Conservation (phyloP, 345 rosid genomes). For the Zanthoxylum bungeanum region DNA sequence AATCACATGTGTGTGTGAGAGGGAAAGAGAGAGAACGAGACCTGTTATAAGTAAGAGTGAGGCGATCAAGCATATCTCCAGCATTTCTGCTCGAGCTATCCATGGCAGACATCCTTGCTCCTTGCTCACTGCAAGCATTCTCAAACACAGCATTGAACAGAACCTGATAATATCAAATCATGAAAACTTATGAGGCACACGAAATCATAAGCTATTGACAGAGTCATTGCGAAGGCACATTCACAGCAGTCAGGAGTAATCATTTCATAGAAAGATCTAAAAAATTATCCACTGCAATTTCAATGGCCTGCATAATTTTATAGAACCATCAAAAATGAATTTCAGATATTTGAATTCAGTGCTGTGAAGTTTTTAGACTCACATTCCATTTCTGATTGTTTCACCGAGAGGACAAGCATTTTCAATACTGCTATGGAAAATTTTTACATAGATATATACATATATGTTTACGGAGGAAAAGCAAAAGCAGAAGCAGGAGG, state of each 20-base stretch:
- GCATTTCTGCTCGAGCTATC: constrained; percentile 99
- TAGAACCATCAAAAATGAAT: background rate
- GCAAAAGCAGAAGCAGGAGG: background rate
- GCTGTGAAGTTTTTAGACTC: background rate
- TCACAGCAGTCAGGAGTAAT: background rate
- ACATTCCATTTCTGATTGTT: background rate
- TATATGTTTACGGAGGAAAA: background rate
- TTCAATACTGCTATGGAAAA: background rate
- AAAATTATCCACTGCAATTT: background rate
- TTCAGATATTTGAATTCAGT: background rate
- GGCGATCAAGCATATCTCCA: constrained; percentile 95
- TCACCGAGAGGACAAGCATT: background rate
- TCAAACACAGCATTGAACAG: constrained; percentile 92
- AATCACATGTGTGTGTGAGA: background rate
- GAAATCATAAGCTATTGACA: background rate
- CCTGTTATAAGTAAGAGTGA: constrained; percentile 83
- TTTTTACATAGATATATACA: too few relatives aligned
- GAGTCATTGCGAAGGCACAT: background rate
- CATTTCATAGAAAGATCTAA: background rate
- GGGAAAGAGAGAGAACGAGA: constrained; percentile 24
- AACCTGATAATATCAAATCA: constrained; percentile 37
- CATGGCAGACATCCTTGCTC: constrained; percentile 93
- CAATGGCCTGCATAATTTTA: background rate
- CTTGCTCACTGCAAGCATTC: constrained; percentile 85
- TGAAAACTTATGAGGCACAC: background rate